Evolutionary conservation across 2,329 filamentous ascomycete genomes (phyloP), one percentile per base, ranked within the genome.

Genomic region (Chaetomium olivaceum): DNA sequence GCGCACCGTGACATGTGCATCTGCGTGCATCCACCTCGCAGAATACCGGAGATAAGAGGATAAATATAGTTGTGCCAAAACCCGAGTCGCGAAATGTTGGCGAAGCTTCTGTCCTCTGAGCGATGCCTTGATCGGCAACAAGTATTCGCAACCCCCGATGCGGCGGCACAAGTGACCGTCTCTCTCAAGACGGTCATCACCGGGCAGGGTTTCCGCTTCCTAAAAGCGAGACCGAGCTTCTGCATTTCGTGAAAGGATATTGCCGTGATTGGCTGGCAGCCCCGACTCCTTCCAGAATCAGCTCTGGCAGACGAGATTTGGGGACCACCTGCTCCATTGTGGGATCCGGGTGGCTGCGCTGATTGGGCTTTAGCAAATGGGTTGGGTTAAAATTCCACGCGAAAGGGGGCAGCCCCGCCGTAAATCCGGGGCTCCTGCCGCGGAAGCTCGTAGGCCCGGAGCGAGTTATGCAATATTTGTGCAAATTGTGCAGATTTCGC

Each of bases 161-260:
- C 9, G 19, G 29, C n/a, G 52, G 29, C n/a, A 25, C 59, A 55
- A 48, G 14, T 8, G 31, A n/a, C 9, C 2, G 16, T 43, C 36
- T 43, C 36, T 43, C 36, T 16, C 16, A 9, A 2, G 36, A 14
- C 43, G 36, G 9, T 11, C 31, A 61, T 8, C 14, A 29, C n/a
- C 31, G 21, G 9, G 8, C 48, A 6, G 23, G 3, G 21, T 31
- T 52, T 33, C 12, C 23, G 23, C 11, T 25, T 14, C 14, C 16
- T 9, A 52, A 66, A 67, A 58, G 63, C 58, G 50, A 72, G 67
- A 65, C 31, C 63, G 63, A 65, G 43, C 1, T 29, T n/a, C 39
- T 19, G 36, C 36, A 19, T 43, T 43, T 16, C 19, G 36, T 19
- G 27, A n/a, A n/a, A 25, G n/a, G 52, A 33, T 21, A 19, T 21